Evolutionary conservation across 2,329 filamentous ascomycete genomes (phyloP).

Genomic region (Alternaria panax): DNA sequence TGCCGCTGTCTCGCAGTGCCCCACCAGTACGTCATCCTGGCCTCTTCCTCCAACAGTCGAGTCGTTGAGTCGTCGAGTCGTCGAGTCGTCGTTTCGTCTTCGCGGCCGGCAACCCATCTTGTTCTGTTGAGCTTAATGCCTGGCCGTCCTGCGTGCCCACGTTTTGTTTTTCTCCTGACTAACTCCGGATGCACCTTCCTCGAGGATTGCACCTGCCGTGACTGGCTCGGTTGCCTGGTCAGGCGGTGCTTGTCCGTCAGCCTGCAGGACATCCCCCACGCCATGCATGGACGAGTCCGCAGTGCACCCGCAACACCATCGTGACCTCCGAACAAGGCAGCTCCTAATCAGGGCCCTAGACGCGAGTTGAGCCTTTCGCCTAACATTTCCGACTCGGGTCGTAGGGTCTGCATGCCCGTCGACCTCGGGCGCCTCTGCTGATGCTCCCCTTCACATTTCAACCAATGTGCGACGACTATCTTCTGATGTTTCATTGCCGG

Average conservation of each 20-base stretch:
- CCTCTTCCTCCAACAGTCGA: not conserved
- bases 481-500: conserved; percentile 3
- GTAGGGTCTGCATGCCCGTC: not conserved
- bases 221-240: conserved; percentile 30
- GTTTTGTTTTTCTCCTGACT: conserved; percentile 11
- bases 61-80: not conserved
- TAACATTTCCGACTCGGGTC: not conserved
- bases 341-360: not conserved
- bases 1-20: conserved; percentile 2
- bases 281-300: not conserved
- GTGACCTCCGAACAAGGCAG: conserved; percentile 5
- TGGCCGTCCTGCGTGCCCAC: conserved; percentile 7
- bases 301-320: conserved; percentile 8
- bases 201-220: conserved; percentile 13
- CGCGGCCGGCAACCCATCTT: not conserved
- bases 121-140: conserved; percentile 23
- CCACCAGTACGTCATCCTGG: conserved; percentile 15
- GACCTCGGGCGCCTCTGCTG: not conserved
- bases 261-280: conserved; percentile 11
- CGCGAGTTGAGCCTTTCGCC: conserved; percentile 6
- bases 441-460: not conserved
- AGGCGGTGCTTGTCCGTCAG: conserved; percentile 15
- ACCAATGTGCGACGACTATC: not conserved
- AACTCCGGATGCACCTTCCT: conserved; percentile 14
- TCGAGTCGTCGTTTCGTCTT: not conserved